Percentiles rank a stretch among this genome's conserved stretches.
Evolutionary conservation across 139 green algal species (phyloP).

Genomic region (Coelastrella sp.): DNA sequence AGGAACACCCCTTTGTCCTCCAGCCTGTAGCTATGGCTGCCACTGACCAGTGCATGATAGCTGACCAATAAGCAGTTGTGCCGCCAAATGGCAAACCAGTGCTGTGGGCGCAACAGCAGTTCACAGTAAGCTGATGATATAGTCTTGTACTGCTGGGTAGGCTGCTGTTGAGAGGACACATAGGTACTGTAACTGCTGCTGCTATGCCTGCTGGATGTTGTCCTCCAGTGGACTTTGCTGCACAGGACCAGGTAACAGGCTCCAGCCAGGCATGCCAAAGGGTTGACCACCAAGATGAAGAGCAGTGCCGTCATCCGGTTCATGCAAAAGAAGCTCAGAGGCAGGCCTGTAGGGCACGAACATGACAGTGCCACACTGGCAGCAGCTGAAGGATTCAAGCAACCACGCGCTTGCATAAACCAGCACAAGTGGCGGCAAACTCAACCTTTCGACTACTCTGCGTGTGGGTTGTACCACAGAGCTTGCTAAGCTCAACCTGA

Average conservation of each 20-base stretch:
- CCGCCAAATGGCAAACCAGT: constrained; percentile 57
- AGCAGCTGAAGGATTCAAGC: neutral
- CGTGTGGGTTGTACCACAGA: too few species aligned
- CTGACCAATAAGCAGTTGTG: constrained; percentile 46
- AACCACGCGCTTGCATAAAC: too few species aligned
- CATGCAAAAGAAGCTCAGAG: constrained; percentile 37
- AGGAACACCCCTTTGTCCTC: constrained; percentile 55
- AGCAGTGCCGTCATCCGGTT: neutral
- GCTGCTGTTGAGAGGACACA: neutral
- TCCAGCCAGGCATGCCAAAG: constrained; percentile 15
- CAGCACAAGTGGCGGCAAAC: too few species aligned
- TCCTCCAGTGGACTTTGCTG: neutral
- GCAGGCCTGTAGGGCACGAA: constrained; percentile 22
- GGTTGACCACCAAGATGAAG: constrained; percentile 49
- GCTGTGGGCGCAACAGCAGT: constrained; percentile 45
- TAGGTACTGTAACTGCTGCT: constrained; percentile 1
- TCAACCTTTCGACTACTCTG: too few species aligned
- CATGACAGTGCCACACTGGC: neutral
- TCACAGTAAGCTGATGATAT: constrained; percentile 31
- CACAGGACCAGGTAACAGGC: constrained; percentile 7
- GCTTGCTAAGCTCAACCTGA: too few species aligned
- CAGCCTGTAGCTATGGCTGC: constrained; percentile 27
- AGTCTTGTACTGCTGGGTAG: neutral
- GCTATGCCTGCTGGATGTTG: neutral
- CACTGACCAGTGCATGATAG: constrained; percentile 37